Base-by-base conservation (phyloP, 2,329 filamentous ascomycete genomes). In the Talaromyces sp. region DNA sequence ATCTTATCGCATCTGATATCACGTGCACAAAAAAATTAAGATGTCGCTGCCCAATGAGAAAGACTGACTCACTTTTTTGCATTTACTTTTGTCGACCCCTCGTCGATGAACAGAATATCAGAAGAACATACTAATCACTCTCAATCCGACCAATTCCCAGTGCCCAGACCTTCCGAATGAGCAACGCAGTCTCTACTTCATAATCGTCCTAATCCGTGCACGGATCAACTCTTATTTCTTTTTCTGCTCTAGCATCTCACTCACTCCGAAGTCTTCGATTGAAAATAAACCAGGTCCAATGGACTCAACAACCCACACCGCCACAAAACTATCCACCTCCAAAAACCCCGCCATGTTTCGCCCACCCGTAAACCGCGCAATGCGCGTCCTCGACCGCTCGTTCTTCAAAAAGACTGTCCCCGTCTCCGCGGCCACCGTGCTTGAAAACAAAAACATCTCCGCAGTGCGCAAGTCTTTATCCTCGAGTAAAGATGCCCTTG, bases 401-500 rank as follows among this genome's bases (percentile, higher is more conserved):
- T 89, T 96, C 69, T 98, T 98, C 81, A 83, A 86, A 61, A 92
- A 89, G 76, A 91, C 84, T 0, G 81, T 97, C 64, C 88, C 89
- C 27, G 82, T 94, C 27, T 86, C 92, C 8, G 93, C 93, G 2
- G 94, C 93, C 6, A 86, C 90, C 43, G 83, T 98, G 53, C 85
- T 87, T 69, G 90, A 95, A 74, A 86, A 86, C 67, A 90, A 87
- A 70, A 86, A 92, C 71, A 92, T 98, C 64, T 85, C 89, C 27
- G 85, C 83, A 69, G 89, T 91, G 75, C 86, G 91, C 68, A 87
- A 87, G 71, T 82, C 86, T 51, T 81, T 97, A 34, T 80, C 86
- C 31, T 84, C 83, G 69, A 89, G 85, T 66, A 83, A 84, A 13
- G 91, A 96, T 74, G 76, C 92, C 15, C 77, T 97, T 19, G 72